Base-by-base conservation (phyloP, 257 asterid species). In the Fraxinus anomala region DNA sequence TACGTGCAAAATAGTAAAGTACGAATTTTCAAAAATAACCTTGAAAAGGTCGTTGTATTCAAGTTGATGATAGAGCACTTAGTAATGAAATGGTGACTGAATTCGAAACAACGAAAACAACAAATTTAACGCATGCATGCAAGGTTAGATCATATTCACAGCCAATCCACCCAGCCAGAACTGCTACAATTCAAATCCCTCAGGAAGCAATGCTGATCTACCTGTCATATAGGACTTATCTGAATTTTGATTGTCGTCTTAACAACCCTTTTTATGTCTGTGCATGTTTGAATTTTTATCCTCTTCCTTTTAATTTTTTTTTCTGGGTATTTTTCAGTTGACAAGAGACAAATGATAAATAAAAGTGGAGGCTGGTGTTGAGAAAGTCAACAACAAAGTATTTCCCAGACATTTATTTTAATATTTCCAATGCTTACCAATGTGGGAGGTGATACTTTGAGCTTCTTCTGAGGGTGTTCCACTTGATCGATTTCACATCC, bases 391-490 rank as follows among this genome's bases (percentile, higher is more conserved):
- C 33, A 61, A 9, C 5, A 23, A 61, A 61, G 6, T 61, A 3
- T 23, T 61, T 9, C 31, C 33, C 33, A 61, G 68, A 61, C 68
- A n/a, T n/a, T n/a, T 61, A 61, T 61, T 61, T 5, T 23, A 8
- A 1, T 61, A 23, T 5, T 61, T 21, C 17, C 31, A 23, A 79
- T 77, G 71, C 95, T 89, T 81, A 91, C 96, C 82, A 70, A 73
- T 78, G 79, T 54, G 28, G 81, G 31, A 73, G 82, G 76, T 33
- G 68, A 73, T 13, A 78, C 63, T 82, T 85, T 91, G 79, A 71
- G 89, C 86, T 82, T 91, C 96, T 91, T 91, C 31, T 30, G 77
- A 72, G 89, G 87, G 31, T 6, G 84, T 74, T 76, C 63, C 44
- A 39, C 80, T 65, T 79, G 75, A 71, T 81, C 86, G 80, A 36